Base-by-base conservation (phyloP, 345 rosid species). In the Salix suchowensis region DNA sequence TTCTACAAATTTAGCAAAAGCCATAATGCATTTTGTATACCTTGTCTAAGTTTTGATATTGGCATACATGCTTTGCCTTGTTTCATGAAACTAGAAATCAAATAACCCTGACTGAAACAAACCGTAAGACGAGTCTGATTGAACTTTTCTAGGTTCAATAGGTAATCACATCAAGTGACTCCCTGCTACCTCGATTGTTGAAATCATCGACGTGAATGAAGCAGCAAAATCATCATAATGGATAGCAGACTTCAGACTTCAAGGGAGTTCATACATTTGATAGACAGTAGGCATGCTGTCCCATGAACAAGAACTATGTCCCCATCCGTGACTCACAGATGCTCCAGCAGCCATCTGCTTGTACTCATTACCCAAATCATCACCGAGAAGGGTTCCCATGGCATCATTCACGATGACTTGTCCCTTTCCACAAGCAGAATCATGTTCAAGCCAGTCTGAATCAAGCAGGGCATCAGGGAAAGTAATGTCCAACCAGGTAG, bases 261-360 rank as follows among this genome's bases (percentile, higher is more conserved):
- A 88, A 24, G 90, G 91, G 37, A 88, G 69, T 82, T 90, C 94
- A 23, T 88, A 82, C 81, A 86, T 88, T 74, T 88, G 91, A 83
- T 92, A 91, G 72, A 92, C 91, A 16, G 94, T 84, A 65, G 97
- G 97, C 93, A 91, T 90, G 85, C 86, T 91, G 79, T 90, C 90
- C 98, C 98, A 96, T 15, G 92, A 75, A 81, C 88, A 91, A 64
- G 90, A 90, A 76, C 84, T 82, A 9, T 86, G 87, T 4, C 87
- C 94, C 91, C 87, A 87, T 52, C 82, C 89, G 71, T 88, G 92
- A 85, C 85, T 85, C 15, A 74, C 14, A 21, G 88, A 84, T 71
- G 85, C 78, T 73, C 83, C 97, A 19, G 77, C 75, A 26, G 87
- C 72, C 83, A 89, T 87, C 72, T 84, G 90, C 85, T 76, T 81